Evolutionary conservation across 2,329 filamentous ascomycete species (phyloP).

Genomic region (Penicillium sclerotigenum): DNA sequence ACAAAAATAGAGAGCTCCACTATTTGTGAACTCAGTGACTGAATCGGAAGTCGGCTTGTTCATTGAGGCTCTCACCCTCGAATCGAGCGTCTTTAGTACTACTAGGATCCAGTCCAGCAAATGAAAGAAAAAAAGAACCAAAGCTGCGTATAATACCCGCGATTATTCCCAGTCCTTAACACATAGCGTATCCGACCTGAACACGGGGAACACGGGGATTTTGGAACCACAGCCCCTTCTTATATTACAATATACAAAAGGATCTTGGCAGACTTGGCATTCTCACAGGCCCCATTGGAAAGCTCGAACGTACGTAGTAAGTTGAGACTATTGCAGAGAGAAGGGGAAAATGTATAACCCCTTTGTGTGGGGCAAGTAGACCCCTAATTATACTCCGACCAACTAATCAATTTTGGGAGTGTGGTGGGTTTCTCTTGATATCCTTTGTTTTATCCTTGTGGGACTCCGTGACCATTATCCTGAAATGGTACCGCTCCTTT

Average conservation of each 20-base stretch:
- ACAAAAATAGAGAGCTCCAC: conserved; percentile 1
- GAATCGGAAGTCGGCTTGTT: not conserved
- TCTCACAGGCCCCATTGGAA: not conserved
- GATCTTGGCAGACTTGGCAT: not conserved
- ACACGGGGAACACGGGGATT: not conserved
- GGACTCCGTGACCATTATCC: not conserved
- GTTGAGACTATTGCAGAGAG: not conserved
- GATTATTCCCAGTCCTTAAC: not conserved
- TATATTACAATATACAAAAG: not conserved
- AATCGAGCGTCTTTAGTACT: not conserved
- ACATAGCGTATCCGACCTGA: not conserved
- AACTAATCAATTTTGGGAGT: not conserved
- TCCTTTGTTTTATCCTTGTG: not conserved
- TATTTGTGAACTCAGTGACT: not conserved
- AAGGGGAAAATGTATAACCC: not conserved
- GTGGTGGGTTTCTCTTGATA: not conserved
- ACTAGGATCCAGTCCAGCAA: not conserved
- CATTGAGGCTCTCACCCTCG: not conserved
- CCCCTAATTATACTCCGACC: not conserved
- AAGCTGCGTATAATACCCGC: not conserved
- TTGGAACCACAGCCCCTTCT: not conserved
- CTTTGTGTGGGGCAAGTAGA: not conserved
- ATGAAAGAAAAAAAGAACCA: not conserved
- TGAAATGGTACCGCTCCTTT: not conserved
- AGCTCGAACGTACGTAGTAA: not conserved